Conservation (phyloP, 768 basidiomycete genomes). For the Clitopilus passeckerianus region DNA sequence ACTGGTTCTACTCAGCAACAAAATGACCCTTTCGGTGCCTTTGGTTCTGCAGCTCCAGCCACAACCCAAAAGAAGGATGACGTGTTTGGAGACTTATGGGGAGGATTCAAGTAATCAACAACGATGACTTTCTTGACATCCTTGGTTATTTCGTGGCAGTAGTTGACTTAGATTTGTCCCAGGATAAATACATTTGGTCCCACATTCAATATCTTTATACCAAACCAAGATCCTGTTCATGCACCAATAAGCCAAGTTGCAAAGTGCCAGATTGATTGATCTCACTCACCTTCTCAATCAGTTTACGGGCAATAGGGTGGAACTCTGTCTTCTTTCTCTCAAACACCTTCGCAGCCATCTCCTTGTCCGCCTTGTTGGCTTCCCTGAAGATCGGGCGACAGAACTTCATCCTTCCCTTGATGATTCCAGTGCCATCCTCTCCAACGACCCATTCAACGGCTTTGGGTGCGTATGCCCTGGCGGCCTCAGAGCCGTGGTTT, state of each 20-base stretch:
- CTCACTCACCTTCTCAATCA: slow-evolving; percentile 68
- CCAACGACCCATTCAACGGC: slow-evolving; percentile 71
- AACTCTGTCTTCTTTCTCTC: slow-evolving; percentile 43
- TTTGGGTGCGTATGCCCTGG: slow-evolving; percentile 42
- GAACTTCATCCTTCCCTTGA: slow-evolving; percentile 86
- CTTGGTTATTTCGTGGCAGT: no score
- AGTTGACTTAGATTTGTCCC: no score
- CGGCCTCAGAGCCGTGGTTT: slow-evolving; percentile 40
- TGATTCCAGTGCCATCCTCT: slow-evolving; percentile 48
- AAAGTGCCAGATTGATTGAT: slow-evolving; percentile 1
- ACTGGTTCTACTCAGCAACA: slow-evolving; percentile 15
- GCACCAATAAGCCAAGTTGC: no score
- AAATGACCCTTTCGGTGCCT: slow-evolving; percentile 29
- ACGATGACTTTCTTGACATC: background rate
- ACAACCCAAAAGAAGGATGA: slow-evolving; percentile 62
- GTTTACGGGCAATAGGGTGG: slow-evolving; percentile 71
- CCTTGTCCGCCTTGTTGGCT: slow-evolving; percentile 45
- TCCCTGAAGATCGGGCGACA: slow-evolving; percentile 65
- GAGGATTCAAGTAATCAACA: slow-evolving; percentile 61
- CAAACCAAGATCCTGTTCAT: background rate
- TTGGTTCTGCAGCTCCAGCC: slow-evolving; percentile 21
- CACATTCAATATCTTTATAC: background rate
- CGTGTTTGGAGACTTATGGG: slow-evolving; percentile 81
- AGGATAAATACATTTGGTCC: no score
- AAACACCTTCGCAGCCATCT: slow-evolving; percentile 50